A percentile compares a stretch with the other conserved stretches of the same genome.
Conservation (phyloP, 192 early-diverging fungal genomes). For the Thamnidium elegans region DNA sequence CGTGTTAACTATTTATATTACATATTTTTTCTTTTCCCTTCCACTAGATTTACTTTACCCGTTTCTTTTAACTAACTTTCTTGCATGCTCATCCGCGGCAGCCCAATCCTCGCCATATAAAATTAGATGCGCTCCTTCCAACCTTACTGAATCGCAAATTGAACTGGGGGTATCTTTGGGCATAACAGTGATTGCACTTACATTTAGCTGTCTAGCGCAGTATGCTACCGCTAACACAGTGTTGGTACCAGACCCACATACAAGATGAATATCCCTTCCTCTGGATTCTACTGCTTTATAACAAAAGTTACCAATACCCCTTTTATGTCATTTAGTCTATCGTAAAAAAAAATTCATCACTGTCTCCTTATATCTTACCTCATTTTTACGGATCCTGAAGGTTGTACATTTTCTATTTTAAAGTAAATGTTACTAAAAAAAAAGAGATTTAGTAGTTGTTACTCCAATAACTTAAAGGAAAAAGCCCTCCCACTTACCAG, state of each 20-base stretch:
- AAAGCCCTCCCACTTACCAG: constrained; percentile 18
- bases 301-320: constrained; percentile 64
- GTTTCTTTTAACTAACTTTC: constrained; percentile 43
- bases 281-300: constrained; percentile 47
- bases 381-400: constrained; percentile 75
- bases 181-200: constrained; percentile 55
- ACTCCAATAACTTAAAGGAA: background rate
- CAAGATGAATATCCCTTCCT: constrained; percentile 45
- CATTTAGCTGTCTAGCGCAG: constrained; percentile 57
- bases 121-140: constrained; percentile 57
- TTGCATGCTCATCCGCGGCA: constrained; percentile 42
- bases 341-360: background rate
- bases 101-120: constrained; percentile 48
- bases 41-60: constrained; percentile 35
- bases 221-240: constrained; percentile 67
- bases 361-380: constrained; percentile 35
- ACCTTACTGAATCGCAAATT: constrained; percentile 54
- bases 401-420: constrained; percentile 75
- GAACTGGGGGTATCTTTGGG: constrained; percentile 45
- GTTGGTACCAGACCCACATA: constrained; percentile 62
- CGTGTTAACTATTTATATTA: background rate
- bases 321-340: constrained; percentile 11
- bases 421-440: constrained; percentile 62
- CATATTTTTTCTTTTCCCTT: background rate
- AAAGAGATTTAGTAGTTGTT: background rate